Evolutionary conservation across 169 alveolate genomes (phyloP).

Genomic region (Eimeria sp.): DNA sequence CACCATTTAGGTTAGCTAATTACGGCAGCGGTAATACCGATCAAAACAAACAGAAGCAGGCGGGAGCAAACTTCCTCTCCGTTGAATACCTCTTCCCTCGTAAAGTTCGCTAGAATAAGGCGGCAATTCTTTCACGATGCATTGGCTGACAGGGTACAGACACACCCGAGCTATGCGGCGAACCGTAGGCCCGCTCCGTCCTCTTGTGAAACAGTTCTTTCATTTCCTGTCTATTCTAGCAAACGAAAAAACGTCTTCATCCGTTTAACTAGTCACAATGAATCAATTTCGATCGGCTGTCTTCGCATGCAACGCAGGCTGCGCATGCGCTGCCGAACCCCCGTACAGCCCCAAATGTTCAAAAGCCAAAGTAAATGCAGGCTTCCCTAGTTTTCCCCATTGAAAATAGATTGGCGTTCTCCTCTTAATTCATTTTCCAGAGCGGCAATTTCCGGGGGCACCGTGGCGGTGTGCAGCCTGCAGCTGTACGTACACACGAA

Average conservation of each 20-base stretch:
- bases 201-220: no score
- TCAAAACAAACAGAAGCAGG: background rate
- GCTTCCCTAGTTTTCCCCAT: background rate
- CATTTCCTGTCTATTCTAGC: no score
- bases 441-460: background rate
- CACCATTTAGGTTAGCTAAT: no score
- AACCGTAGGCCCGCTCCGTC: no score
- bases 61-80: background rate
- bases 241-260: no score
- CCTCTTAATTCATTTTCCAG: background rate
- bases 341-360: background rate
- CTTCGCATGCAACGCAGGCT: background rate
- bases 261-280: no score
- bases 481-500: background rate
- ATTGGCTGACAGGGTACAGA: no score
- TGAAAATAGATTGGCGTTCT: background rate
- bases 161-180: no score
- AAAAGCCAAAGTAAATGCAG: background rate
- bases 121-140: no score
- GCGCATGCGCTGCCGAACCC: constrained; percentile 5
- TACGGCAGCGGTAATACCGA: background rate
- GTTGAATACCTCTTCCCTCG: background rate
- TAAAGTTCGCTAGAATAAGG: no score
- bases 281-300: background rate
- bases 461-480: background rate